Base-by-base conservation (phyloP, 1,139 yeast genomes). In the Magnusiomyces ingens region DNA sequence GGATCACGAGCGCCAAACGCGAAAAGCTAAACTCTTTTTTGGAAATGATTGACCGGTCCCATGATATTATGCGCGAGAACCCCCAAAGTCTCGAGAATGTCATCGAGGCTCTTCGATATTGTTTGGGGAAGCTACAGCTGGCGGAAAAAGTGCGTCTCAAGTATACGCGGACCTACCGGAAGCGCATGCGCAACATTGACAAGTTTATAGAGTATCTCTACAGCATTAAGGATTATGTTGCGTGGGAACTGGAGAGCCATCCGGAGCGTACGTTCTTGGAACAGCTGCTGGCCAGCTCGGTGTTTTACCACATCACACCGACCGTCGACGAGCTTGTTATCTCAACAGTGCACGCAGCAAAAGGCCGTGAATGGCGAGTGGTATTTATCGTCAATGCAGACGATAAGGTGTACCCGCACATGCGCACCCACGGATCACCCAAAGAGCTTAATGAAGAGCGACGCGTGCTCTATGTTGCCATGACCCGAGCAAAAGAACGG, bases 331-430 rank as follows among this genome's bases (percentile, higher is more conserved):
- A 54, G 46, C 26, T 55, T 22, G 54, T 51, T 0, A 67, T 80
- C 1, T 83, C 91, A 0, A 93, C 98, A 0, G 85, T 93, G 13
- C 99, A 93, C 67, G 89, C 91, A 0, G 82, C 98, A 1, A 93
- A 93, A 65, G 98, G 98, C 1, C 73, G 90, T 3, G 98, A 93
- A 67, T 93, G 98, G 98, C 93, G 95, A 0, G 79, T 86, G 4
- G 97, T 93, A 0, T 87, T 89, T 64, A 78, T 89, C 12, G 26
- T 79, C 75, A 52, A 56, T 38, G 58, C 37, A 73, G 72, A 65
- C 75, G 26, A 60, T 62, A 15, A 69, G 62, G 48, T 55, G 15
- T 52, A 62, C 17, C 67, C 67, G n/a, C 58, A 57, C 21, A 43
- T 52, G 36, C 55, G 58, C 2, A 69, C 69, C 2, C 71, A 70